Conservation (phyloP, 2,329 filamentous ascomycete genomes). For the Gremmenia infestans region DNA sequence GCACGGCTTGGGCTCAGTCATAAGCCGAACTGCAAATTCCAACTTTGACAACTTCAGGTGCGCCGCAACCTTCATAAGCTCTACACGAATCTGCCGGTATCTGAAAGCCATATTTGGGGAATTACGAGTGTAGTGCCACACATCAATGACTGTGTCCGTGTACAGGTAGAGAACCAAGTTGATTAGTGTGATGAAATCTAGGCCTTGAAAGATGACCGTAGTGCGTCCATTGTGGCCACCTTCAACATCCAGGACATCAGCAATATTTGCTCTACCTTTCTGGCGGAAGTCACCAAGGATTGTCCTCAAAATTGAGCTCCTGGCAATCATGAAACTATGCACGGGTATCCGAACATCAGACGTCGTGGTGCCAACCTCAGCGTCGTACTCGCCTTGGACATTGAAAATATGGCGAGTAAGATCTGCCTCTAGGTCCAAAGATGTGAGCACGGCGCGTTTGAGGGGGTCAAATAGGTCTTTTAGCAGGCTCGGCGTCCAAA, state of each 20-base stretch:
- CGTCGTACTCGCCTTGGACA: slow-evolving; percentile 35
- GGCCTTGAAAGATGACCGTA: slow-evolving; percentile 60
- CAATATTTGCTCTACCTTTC: slow-evolving; percentile 48
- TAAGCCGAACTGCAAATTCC: slow-evolving; percentile 72
- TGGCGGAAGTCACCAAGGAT: slow-evolving; percentile 55
- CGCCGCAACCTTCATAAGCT: slow-evolving; percentile 82
- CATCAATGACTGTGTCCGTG: slow-evolving; percentile 72
- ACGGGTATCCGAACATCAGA: slow-evolving; percentile 72
- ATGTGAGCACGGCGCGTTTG: slow-evolving; percentile 51
- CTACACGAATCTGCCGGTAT: slow-evolving; percentile 74
- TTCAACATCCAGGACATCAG: slow-evolving; percentile 57
- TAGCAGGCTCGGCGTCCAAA: slow-evolving; percentile 39
- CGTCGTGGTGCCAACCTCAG: slow-evolving; percentile 49
- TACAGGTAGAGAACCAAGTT: slow-evolving; percentile 80
- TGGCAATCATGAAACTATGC: slow-evolving; percentile 74
- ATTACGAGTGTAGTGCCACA: slow-evolving; percentile 72
- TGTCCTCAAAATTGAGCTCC: slow-evolving; percentile 64
- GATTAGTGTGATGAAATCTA: slow-evolving; percentile 74
- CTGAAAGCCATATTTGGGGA: slow-evolving; percentile 61
- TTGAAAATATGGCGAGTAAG: slow-evolving; percentile 45
- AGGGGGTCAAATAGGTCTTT: slow-evolving; percentile 49
- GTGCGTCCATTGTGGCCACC: slow-evolving; percentile 32
- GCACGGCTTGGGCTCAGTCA: slow-evolving; percentile 58
- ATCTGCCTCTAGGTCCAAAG: slow-evolving; percentile 62
- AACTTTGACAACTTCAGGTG: slow-evolving; percentile 65